Conservation (phyloP, 1,139 yeast species). For the Hyphopichia wangnamkhiaoensis region DNA sequence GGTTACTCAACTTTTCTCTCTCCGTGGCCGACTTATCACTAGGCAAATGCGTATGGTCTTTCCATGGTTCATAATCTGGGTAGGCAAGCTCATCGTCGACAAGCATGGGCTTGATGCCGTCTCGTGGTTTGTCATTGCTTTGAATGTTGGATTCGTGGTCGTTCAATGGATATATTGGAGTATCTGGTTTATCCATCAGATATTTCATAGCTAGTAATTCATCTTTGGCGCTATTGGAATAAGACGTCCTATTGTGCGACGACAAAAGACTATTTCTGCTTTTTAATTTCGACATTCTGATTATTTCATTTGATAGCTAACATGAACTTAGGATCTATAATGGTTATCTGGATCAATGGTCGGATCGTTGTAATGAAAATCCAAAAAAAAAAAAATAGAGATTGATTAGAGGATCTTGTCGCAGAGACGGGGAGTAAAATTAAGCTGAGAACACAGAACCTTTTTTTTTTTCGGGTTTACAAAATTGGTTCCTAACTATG, state of each 20-base stretch:
- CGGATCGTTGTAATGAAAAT: too few species aligned
- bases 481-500: too few species aligned
- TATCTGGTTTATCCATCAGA: slow-evolving; percentile 37
- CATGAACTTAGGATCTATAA: too few species aligned
- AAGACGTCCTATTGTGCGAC: slow-evolving; percentile 28
- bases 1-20: slow-evolving; percentile 28
- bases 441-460: too few species aligned
- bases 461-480: too few species aligned
- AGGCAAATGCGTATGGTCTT: slow-evolving; percentile 56
- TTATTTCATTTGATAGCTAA: too few species aligned
- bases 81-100: slow-evolving; percentile 34
- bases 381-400: too few species aligned
- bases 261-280: slow-evolving; percentile 38
- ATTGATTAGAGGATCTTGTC: too few species aligned
- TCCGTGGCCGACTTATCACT: slow-evolving; percentile 25
- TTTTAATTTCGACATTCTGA: slow-evolving; percentile 35
- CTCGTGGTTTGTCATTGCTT: slow-evolving; percentile 4
- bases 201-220: slow-evolving; percentile 39
- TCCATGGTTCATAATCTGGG: slow-evolving; percentile 86
- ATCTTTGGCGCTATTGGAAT: slow-evolving; percentile 30
- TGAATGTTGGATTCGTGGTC: slow-evolving; percentile 15
- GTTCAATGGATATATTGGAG: slow-evolving; percentile 37
- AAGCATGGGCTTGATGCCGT: neutral
- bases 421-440: too few species aligned
- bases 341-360: too few species aligned